phyloP scores from a whole-genome alignment of 2,329 filamentous ascomycete species.

The Alternaria metachromatica region DNA sequence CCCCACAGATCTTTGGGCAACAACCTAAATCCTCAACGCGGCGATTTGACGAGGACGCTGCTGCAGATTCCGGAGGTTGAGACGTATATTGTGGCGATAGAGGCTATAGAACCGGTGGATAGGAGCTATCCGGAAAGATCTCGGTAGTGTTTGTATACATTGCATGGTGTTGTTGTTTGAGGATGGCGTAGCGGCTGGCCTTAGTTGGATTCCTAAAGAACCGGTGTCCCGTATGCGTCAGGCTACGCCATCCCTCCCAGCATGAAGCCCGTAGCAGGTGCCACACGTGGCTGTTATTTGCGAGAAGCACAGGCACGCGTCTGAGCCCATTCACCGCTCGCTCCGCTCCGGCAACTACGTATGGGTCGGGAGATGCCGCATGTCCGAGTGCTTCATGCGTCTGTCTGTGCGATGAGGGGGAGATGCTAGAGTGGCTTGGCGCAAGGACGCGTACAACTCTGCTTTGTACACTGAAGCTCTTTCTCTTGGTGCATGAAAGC shows the following conservation, averaged over 20 bases:
- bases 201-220: conserved; percentile 11
- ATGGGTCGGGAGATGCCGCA: not conserved
- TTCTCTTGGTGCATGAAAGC: not conserved
- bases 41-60: not conserved
- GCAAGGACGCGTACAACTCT: not conserved
- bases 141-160: conserved; percentile 1
- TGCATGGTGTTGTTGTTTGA: conserved; percentile 14
- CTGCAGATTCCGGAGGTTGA: not conserved
- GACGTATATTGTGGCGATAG: conserved; percentile 1
- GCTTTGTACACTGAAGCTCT: not conserved
- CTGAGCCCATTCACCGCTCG: not conserved
- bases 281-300: conserved; percentile 1
- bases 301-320: not conserved
- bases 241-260: conserved; percentile 11
- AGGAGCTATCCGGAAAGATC: not conserved
- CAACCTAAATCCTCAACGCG: not conserved
- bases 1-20: not conserved
- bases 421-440: not conserved
- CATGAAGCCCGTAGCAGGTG: conserved; percentile 14
- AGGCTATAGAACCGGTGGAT: not conserved
- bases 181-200: conserved; percentile 6
- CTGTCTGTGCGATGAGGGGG: conserved; percentile 2
- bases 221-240: conserved; percentile 19
- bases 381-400: conserved; percentile 5
- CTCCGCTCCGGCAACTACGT: conserved; percentile 1